These are phyloP conservation scores for Fermentozyma sake DNA, from an alignment of 1,139 yeast genomes.

Conservation along the genomic window DNA sequence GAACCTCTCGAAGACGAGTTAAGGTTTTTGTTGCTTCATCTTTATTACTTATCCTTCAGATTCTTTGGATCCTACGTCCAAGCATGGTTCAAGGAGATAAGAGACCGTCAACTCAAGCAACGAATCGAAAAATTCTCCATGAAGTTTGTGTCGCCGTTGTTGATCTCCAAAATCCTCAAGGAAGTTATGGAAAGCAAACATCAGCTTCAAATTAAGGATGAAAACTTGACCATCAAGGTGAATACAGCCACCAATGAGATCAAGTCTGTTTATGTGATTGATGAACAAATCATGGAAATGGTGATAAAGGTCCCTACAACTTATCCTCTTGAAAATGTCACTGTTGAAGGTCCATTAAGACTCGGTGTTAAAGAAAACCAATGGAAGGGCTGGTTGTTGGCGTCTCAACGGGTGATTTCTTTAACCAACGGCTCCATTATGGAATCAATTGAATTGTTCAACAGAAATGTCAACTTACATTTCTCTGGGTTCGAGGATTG, in stretches of 20 bases:
- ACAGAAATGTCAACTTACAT: slow-evolving; percentile 74
- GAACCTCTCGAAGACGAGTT: slow-evolving; percentile 19
- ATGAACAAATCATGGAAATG: slow-evolving; percentile 85
- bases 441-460: slow-evolving; percentile 79
- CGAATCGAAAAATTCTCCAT: slow-evolving; percentile 62
- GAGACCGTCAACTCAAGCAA: slow-evolving; percentile 53
- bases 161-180: slow-evolving; percentile 55
- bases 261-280: slow-evolving; percentile 70
- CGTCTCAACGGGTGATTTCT: slow-evolving; percentile 77
- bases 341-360: slow-evolving; percentile 72
- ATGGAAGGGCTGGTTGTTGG: slow-evolving; percentile 94
- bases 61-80: slow-evolving; percentile 66
- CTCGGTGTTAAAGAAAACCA: slow-evolving; percentile 89
- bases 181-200: slow-evolving; percentile 44
- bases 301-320: slow-evolving; percentile 64
- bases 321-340: slow-evolving; percentile 71
- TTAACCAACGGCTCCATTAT: slow-evolving; percentile 74
- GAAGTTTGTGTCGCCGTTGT: slow-evolving; percentile 56
- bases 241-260: slow-evolving; percentile 65
- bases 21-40: slow-evolving; percentile 44
- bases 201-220: slow-evolving; percentile 41
- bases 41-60: slow-evolving; percentile 54
- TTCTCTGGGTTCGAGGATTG: slow-evolving; percentile 94
- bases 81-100: slow-evolving; percentile 63
- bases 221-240: slow-evolving; percentile 58